phyloP scores from a whole-genome alignment of 768 basidiomycete genomes.

The Lactifluus hygrophoroides region DNA sequence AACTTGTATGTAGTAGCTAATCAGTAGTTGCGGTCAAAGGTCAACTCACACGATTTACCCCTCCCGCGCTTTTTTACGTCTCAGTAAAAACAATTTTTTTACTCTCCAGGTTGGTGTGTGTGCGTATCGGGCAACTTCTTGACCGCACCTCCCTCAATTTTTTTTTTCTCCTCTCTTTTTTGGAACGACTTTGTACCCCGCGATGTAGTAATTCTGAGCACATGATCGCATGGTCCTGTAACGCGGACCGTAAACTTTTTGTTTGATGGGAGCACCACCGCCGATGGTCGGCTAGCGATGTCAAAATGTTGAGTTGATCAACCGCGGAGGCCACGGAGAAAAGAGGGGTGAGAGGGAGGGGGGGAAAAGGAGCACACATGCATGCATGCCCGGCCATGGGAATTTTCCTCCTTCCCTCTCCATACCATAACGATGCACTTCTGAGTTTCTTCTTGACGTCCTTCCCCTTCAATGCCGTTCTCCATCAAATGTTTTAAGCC shows the following conservation, averaged over 20 bases:
- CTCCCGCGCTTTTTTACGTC: slow-evolving; percentile 6
- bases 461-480: background rate
- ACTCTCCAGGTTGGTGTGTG: background rate
- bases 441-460: background rate
- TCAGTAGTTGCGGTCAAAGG: slow-evolving; percentile 4
- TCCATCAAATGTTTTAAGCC: no score
- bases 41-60: slow-evolving; percentile 1
- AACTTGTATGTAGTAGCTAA: slow-evolving; percentile 18
- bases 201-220: background rate
- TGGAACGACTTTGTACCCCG: background rate
- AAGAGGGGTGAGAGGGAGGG: no score
- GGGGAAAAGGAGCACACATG: background rate
- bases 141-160: background rate
- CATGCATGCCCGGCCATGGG: background rate
- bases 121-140: slow-evolving; percentile 4
- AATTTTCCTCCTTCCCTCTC: background rate
- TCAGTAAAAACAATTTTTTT: background rate
- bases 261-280: background rate
- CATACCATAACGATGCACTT: background rate
- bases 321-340: slow-evolving; percentile 5
- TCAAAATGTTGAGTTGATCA: slow-evolving; percentile 6
- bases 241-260: background rate
- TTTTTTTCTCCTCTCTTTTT: background rate
- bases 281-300: slow-evolving; percentile 15
- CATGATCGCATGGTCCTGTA: background rate